A percentile compares a stretch with the other conserved stretches of the same genome.
phyloP scores from a whole-genome alignment of 345 rosid species.

The Pelargonium nanum region DNA sequence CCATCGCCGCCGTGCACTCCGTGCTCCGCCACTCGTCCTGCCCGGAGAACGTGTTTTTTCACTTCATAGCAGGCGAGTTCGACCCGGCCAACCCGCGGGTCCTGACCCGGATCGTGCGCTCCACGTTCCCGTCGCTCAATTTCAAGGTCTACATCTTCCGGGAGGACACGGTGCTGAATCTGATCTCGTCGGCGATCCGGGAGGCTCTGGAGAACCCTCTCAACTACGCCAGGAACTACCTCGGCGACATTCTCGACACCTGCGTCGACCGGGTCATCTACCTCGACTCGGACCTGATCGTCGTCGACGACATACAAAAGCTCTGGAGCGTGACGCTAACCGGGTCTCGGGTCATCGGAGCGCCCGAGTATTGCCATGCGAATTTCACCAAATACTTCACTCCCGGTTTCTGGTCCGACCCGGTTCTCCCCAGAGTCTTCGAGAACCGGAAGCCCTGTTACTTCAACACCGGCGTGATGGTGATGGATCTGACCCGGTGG shows the following conservation, averaged over 20 bases:
- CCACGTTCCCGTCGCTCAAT: slow-evolving; percentile 83
- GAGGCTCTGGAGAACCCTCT: slow-evolving; percentile 83
- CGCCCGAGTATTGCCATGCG: slow-evolving; percentile 94
- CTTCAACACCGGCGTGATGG: slow-evolving; percentile 97
- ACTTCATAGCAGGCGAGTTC: slow-evolving; percentile 84
- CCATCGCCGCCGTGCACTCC: slow-evolving; percentile 89
- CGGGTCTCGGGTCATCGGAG: slow-evolving; percentile 59
- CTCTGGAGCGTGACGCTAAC: slow-evolving; percentile 58
- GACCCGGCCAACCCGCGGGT: slow-evolving; percentile 79
- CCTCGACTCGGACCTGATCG: slow-evolving; percentile 82
- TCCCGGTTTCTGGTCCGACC: slow-evolving; percentile 77
- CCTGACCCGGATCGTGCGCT: slow-evolving; percentile 62
- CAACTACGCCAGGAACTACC: slow-evolving; percentile 81
- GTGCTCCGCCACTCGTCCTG: slow-evolving; percentile 86
- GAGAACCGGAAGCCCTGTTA: slow-evolving; percentile 56
- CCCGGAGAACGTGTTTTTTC: slow-evolving; percentile 78
- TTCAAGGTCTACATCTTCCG: slow-evolving; percentile 85
- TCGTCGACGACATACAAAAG: slow-evolving; percentile 70
- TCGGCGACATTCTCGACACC: slow-evolving; percentile 66
- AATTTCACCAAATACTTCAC: slow-evolving; percentile 92
- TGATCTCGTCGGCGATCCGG: slow-evolving; percentile 78
- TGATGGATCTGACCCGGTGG: slow-evolving; percentile 78
- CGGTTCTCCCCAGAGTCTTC: slow-evolving; percentile 46
- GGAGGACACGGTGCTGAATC: slow-evolving; percentile 71
- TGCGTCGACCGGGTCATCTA: slow-evolving; percentile 90